Percentiles rank a stretch among this genome's conserved stretches.
Conservation (phyloP, 805 yeast species). For the Kuraishia ogatae region DNA sequence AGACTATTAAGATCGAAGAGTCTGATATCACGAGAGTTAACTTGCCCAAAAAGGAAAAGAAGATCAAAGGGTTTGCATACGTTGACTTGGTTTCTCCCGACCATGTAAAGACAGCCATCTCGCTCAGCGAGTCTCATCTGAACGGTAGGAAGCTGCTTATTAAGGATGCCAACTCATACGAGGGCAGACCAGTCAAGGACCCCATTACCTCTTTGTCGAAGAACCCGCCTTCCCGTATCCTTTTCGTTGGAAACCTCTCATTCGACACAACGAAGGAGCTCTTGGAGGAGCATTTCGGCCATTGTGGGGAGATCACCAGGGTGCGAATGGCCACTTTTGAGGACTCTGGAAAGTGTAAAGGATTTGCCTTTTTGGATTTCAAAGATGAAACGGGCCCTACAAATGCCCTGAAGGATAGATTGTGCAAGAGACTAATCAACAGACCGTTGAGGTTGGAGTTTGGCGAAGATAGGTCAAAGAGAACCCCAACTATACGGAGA, state of each 20-base stretch:
- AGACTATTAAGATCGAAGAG: constrained; percentile 32
- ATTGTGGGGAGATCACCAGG: constrained; percentile 78
- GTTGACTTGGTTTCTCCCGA: constrained; percentile 62
- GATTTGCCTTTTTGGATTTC: constrained; percentile 90
- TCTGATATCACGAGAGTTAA: constrained; percentile 67
- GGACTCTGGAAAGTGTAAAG: constrained; percentile 94
- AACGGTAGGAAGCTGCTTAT: constrained; percentile 84
- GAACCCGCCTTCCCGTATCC: constrained; percentile 81
- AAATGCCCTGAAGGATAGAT: constrained; percentile 65
- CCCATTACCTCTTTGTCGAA: constrained; percentile 38
- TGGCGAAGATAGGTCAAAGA: constrained; percentile 90
- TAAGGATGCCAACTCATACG: constrained; percentile 71
- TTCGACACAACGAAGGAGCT: constrained; percentile 83
- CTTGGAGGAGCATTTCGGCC: constrained; percentile 75
- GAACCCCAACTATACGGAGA: constrained; percentile 37
- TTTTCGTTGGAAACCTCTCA: constrained; percentile 89
- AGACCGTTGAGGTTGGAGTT: constrained; percentile 79
- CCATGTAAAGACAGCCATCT: constrained; percentile 54
- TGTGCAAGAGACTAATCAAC: constrained; percentile 57
- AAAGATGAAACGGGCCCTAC: constrained; percentile 75
- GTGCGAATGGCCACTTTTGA: constrained; percentile 98
- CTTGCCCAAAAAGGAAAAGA: constrained; percentile 64
- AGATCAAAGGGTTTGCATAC: constrained; percentile 83
- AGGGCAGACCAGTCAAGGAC: constrained; percentile 70
- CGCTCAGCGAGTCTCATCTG: constrained; percentile 60